Evolutionary conservation across 2,329 filamentous ascomycete species (phyloP).

Genomic region (Calcarisporium arbuscula): DNA sequence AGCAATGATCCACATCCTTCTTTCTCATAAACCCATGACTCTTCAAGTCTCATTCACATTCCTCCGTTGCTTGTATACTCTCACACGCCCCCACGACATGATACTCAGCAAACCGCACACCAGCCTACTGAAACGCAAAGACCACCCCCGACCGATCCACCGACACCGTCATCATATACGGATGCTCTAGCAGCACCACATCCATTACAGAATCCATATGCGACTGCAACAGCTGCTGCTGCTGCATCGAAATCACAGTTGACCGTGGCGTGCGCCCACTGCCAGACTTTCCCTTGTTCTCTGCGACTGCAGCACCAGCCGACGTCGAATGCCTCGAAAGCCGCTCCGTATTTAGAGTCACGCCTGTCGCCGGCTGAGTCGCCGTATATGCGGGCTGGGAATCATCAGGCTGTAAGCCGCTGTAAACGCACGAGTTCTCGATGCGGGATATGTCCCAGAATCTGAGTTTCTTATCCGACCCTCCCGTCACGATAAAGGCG

Average conservation of each 20-base stretch:
- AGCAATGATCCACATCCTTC: too few relatives aligned
- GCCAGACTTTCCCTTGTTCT: conserved; percentile 23
- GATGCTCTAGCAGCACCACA: conserved; percentile 78
- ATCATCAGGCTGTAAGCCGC: conserved; percentile 66
- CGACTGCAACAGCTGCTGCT: conserved; percentile 76
- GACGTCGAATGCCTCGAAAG: conserved; percentile 34
- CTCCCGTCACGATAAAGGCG: conserved; percentile 80
- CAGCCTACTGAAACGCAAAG: conserved; percentile 67
- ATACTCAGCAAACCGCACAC: too few relatives aligned
- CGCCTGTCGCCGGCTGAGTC: conserved; percentile 53
- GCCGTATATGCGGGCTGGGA: conserved; percentile 66
- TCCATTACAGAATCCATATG: conserved; percentile 87
- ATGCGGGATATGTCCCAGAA: conserved; percentile 86
- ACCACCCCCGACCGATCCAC: conserved; percentile 85
- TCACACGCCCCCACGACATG: too few relatives aligned
- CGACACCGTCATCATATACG: conserved; percentile 88
- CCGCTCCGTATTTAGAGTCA: conserved; percentile 62
- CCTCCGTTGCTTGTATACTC: too few relatives aligned
- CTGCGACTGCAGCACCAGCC: conserved; percentile 13
- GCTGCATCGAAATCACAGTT: conserved; percentile 81
- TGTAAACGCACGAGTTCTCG: conserved; percentile 74
- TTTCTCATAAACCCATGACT: too few relatives aligned
- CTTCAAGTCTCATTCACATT: too few relatives aligned
- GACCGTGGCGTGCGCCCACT: conserved; percentile 55
- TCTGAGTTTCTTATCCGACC: conserved; percentile 82